These are phyloP conservation scores for Coprinellus micaceus DNA, from an alignment of 768 basidiomycete species.

Conservation along the genomic window DNA sequence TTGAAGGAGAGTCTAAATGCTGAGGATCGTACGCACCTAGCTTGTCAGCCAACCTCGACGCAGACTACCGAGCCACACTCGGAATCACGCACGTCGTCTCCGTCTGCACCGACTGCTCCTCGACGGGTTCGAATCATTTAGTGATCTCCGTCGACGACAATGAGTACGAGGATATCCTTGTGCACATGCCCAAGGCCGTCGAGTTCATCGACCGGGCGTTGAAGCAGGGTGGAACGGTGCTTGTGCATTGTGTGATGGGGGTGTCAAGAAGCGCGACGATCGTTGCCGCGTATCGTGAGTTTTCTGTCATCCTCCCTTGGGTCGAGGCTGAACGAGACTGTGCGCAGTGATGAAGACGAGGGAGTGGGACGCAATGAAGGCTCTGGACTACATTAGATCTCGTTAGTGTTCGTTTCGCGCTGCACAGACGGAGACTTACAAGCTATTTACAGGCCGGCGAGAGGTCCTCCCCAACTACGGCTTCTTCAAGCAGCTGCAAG, in stretches of 20 bases:
- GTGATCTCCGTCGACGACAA: slow-evolving; percentile 40
- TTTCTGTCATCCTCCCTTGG: background rate
- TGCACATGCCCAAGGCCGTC: slow-evolving; percentile 58
- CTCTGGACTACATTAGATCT: slow-evolving; percentile 47
- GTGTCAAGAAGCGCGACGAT: slow-evolving; percentile 65
- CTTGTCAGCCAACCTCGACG: slow-evolving; percentile 33
- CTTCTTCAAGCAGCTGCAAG: slow-evolving; percentile 57
- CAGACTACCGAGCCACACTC: slow-evolving; percentile 24
- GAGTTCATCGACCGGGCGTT: slow-evolving; percentile 62
- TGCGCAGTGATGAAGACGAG: slow-evolving; percentile 49
- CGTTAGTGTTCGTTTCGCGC: slow-evolving; percentile 29
- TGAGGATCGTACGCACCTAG: slow-evolving; percentile 19
- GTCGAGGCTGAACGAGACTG: background rate
- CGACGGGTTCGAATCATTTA: slow-evolving; percentile 34
- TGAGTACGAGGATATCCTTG: slow-evolving; percentile 53
- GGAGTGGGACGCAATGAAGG: slow-evolving; percentile 37
- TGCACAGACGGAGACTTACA: slow-evolving; percentile 9
- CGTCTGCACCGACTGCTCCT: slow-evolving; percentile 52
- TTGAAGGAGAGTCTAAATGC: background rate
- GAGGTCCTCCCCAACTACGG: slow-evolving; percentile 46
- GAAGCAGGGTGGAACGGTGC: slow-evolving; percentile 47
- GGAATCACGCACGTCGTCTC: slow-evolving; percentile 55
- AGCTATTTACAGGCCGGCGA: slow-evolving; percentile 29
- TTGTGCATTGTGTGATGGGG: slow-evolving; percentile 75
- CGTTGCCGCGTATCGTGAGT: slow-evolving; percentile 53